Conservation (phyloP, 2,329 filamentous ascomycete species). For the Onygena corvina region DNA sequence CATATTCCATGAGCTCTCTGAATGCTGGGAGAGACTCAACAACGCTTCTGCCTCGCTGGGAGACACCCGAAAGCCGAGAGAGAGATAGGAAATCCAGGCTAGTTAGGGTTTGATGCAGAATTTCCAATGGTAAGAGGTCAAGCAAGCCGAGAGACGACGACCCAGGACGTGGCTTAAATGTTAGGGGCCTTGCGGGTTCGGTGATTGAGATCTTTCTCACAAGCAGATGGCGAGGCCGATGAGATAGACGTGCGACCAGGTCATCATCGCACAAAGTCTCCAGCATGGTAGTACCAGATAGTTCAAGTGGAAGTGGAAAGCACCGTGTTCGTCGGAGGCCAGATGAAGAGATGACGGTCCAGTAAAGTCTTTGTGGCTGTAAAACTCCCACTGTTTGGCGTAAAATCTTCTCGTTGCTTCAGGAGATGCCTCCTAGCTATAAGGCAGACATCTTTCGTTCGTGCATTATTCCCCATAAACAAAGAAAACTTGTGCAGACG, state of each 20-base stretch:
- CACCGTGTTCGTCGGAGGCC: too few relatives aligned
- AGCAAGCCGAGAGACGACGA: not conserved
- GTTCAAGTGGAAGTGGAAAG: not conserved
- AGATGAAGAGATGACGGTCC: too few relatives aligned
- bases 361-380: too few relatives aligned
- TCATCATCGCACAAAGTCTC: not conserved
- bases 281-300: not conserved
- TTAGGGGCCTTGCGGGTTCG: not conserved
- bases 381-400: too few relatives aligned
- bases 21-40: constrained; percentile 26
- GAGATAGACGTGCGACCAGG: not conserved
- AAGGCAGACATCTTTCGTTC: too few relatives aligned
- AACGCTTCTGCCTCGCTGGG: constrained; percentile 18
- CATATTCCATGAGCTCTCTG: constrained; percentile 36
- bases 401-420: too few relatives aligned
- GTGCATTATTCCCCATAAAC: too few relatives aligned
- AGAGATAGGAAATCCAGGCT: constrained; percentile 19
- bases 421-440: too few relatives aligned
- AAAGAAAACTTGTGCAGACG: too few relatives aligned
- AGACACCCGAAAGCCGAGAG: constrained; percentile 22
- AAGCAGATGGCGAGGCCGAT: not conserved
- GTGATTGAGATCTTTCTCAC: not conserved
- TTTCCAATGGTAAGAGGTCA: constrained; percentile 16
- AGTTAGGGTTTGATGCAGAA: constrained; percentile 21
- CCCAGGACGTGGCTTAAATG: not conserved